Base-by-base conservation (phyloP, 2,329 filamentous ascomycete species). In the Penicillium thymicola region DNA sequence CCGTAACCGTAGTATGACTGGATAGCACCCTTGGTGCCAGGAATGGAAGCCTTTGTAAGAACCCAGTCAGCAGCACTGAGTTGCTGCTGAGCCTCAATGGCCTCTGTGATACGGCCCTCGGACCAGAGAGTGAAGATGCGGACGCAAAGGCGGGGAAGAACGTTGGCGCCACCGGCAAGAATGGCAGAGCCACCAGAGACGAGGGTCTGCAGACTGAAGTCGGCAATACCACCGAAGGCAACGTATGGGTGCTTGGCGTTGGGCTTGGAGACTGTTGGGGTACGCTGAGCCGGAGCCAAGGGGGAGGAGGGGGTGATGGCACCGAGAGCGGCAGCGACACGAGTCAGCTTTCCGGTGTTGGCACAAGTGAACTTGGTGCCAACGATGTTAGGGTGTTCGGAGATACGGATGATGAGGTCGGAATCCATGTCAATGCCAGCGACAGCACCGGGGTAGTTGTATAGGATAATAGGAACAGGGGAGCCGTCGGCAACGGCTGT, bases 301-400 rank as follows among this genome's bases (percentile, higher is more conserved):
- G 72, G 72, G 4, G 72, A 73, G 23, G 64, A 25, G 4, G 88
- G 85, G 0, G 87, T 91, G 73, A 86, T 85, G 55, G 90, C 89
- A 65, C 89, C 78, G 46, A 87, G 85, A 44, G 85, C 89, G 14
- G 82, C 76, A 7, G 90, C 90, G 5, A 96, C 89, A 32, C 91
- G 86, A 13, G 90, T 93, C 63, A 95, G 82, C 78, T 95, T 96
- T 62, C 91, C 91, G 1, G 90, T 94, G 79, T 90, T 94, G 63
- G 89, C 91, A 72, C 90, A 95, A 40, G 91, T 96, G 80, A 96
- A 95, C 75, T 96, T 96, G 54, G 90, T 92, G 60, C 91, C 91
- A 60, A 92, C 79, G 68, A 96, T 90, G 76, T 95, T 95, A 63
- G 86, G 85, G 76, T 95, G 90, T 71, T 86, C 78, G 43, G 88